Conservation (phyloP, 1,284 basidiomycete species). For the Austroboletus niveus region DNA sequence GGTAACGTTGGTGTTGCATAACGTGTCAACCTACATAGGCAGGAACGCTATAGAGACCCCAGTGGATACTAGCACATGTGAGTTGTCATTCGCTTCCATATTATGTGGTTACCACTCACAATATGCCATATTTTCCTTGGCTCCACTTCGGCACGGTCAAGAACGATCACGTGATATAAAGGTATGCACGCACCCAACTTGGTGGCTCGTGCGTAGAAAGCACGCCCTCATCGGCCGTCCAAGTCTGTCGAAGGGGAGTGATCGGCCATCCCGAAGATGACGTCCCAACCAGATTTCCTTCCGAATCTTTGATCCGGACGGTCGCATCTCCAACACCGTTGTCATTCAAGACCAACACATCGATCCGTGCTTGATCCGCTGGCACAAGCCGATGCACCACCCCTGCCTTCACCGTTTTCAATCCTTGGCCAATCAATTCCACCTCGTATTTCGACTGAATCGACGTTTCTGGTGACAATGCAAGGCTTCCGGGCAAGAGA, state of each 20-base stretch:
- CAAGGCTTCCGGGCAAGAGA: constrained; percentile 36
- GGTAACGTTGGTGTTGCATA: not conserved
- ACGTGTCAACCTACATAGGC: not conserved
- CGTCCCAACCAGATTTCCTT: constrained; percentile 32
- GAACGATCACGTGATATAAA: not conserved
- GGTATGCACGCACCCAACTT: constrained; percentile 41
- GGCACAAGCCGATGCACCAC: constrained; percentile 42
- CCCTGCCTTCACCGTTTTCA: constrained; percentile 38
- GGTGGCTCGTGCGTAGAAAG: constrained; percentile 49
- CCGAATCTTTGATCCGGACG: constrained; percentile 34
- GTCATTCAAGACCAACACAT: constrained; percentile 37
- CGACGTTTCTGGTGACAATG: constrained; percentile 25
- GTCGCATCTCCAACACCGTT: constrained; percentile 34
- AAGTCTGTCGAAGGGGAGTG: constrained; percentile 38
- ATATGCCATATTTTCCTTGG: constrained; percentile 55
- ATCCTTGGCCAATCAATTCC: constrained; percentile 36
- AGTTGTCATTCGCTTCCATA: too few relatives aligned
- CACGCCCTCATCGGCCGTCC: constrained; percentile 38
- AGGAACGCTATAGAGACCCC: constrained; percentile 48
- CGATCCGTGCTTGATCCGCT: constrained; percentile 45
- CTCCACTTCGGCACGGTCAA: constrained; percentile 36
- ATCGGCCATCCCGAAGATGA: constrained; percentile 37
- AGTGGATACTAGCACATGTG: constrained; percentile 49
- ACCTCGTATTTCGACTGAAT: constrained; percentile 36
- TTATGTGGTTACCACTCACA: constrained; percentile 17